phyloP scores from a whole-genome alignment of 257 asterid genomes.

The Dorcoceras hygrometricum region DNA sequence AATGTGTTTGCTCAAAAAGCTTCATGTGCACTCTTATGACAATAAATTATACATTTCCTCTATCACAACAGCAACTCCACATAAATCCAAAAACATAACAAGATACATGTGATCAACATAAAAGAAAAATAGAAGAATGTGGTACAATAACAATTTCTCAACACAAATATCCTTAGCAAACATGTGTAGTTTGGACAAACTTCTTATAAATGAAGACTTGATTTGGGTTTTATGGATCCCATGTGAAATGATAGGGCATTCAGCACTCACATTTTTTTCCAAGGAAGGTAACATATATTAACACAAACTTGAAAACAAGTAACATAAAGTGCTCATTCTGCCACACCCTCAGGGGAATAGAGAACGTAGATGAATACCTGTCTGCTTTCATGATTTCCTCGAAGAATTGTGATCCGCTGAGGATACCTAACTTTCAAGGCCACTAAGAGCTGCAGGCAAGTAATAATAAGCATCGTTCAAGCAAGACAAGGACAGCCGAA shows the following conservation, averaged over 20 bases:
- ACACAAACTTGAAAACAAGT: neutral
- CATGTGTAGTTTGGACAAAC: neutral
- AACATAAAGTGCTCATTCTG: neutral
- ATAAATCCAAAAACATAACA: neutral
- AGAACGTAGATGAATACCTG: slow-evolving; percentile 37
- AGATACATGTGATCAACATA: neutral
- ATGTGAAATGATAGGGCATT: neutral
- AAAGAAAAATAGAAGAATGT: too few relatives aligned
- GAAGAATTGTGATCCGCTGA: slow-evolving; percentile 66
- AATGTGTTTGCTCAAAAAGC: neutral
- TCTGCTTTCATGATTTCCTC: slow-evolving; percentile 78
- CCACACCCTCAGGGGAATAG: neutral
- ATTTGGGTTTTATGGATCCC: neutral
- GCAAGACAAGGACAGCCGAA: slow-evolving; percentile 11
- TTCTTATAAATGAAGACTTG: neutral
- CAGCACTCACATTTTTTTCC: neutral
- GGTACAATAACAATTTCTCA: neutral
- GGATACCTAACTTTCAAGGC: slow-evolving; percentile 71
- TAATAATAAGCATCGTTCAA: slow-evolving; percentile 23
- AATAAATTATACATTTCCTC: neutral
- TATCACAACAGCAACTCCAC: neutral
- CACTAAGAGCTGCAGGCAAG: slow-evolving; percentile 52
- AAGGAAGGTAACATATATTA: neutral
- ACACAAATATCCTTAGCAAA: neutral
- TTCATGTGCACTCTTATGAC: neutral